Conservation (phyloP, 768 basidiomycete species). For the Suillus alpinus region DNA sequence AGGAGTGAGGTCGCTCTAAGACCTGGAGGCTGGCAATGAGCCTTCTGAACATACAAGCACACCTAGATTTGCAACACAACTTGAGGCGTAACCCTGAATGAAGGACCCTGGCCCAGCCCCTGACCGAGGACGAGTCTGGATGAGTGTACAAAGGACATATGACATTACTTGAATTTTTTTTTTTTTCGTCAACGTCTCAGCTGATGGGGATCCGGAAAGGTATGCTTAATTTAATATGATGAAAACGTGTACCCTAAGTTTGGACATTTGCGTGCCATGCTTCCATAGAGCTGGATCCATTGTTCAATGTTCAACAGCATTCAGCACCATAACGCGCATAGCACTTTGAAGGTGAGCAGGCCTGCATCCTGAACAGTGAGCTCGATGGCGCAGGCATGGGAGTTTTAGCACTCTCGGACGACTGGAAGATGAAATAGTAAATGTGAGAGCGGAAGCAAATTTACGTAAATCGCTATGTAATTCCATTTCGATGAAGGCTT, state of each 20-base stretch:
- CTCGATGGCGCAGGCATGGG: neutral
- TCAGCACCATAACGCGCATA: neutral
- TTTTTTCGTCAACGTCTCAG: neutral
- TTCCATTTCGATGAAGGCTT: constrained; percentile 3
- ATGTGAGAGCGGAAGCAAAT: constrained; percentile 5
- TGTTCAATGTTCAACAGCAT: neutral
- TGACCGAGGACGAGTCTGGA: too few species aligned
- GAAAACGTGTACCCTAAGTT: neutral
- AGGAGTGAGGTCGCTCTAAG: neutral
- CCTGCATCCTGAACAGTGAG: too few species aligned
- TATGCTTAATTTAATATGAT: neutral
- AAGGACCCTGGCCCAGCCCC: too few species aligned
- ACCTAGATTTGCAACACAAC: neutral
- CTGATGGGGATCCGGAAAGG: neutral
- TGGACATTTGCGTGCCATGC: neutral
- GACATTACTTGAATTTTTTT: too few species aligned
- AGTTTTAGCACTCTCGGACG: neutral
- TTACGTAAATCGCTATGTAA: constrained; percentile 6
- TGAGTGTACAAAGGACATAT: neutral
- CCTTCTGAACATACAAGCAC: neutral
- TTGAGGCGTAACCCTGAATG: neutral
- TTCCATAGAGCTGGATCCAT: neutral
- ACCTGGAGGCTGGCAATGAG: neutral
- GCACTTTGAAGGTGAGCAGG: too few species aligned
- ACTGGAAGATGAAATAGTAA: neutral